phyloP scores from a whole-genome alignment of 1,284 basidiomycete genomes.

The Tremellales sp. region DNA sequence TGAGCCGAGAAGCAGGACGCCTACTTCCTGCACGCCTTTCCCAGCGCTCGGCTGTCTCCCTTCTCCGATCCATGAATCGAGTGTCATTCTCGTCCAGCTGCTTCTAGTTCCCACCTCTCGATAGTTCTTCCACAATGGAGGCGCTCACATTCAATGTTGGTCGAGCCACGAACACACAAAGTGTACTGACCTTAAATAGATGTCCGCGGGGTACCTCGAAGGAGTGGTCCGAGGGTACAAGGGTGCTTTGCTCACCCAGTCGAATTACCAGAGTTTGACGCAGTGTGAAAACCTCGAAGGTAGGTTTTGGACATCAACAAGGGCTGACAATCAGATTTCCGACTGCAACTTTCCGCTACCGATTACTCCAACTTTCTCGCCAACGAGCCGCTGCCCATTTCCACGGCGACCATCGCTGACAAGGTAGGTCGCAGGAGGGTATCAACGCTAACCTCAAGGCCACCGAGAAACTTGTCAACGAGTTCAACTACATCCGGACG shows the following conservation, averaged over 20 bases:
- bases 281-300: conserved; percentile 99
- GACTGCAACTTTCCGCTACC: conserved; percentile 88
- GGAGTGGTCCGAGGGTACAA: conserved; percentile 94
- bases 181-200: conserved; percentile 52
- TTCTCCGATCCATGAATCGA: too few species aligned
- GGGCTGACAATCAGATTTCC: conserved; percentile 63
- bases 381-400: conserved; percentile 92
- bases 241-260: conserved; percentile 80
- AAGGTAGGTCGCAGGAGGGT: conserved; percentile 50
- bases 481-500: conserved; percentile 89
- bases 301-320: conserved; percentile 43
- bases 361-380: conserved; percentile 99
- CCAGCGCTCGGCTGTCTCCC: too few species aligned
- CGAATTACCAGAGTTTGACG: conserved; percentile 87
- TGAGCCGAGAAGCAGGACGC: too few species aligned
- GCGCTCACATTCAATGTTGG: conserved; percentile 80
- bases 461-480: conserved; percentile 89
- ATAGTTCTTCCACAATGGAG: conserved; percentile 72
- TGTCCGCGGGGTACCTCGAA: conserved; percentile 79
- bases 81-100: too few species aligned
- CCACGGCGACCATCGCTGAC: conserved; percentile 91
- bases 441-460: conserved; percentile 51
- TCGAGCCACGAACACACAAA: conserved; percentile 19
- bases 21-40: too few species aligned
- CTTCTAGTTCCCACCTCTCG: too few species aligned